A percentile compares a stretch with the other conserved stretches of the same genome.
These are phyloP conservation scores for Lolium perenne DNA, from an alignment of 176 grass and related monocot genomes.

Conservation along the genomic window DNA sequence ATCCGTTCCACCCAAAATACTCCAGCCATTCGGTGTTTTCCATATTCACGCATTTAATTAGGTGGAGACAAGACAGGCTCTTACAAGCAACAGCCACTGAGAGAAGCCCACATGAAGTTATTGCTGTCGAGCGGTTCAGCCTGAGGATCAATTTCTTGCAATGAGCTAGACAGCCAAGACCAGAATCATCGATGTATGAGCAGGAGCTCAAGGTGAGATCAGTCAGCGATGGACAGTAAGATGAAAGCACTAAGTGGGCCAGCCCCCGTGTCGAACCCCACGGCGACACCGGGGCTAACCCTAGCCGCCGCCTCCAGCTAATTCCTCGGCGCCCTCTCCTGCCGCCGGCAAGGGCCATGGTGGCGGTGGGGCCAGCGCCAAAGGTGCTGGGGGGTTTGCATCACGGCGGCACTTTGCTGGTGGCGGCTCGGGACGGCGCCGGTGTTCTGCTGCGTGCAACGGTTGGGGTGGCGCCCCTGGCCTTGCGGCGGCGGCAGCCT, in stretches of 20 bases:
- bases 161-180: slow-evolving; percentile 48
- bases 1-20: slow-evolving; percentile 54
- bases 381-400: no score
- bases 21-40: slow-evolving; percentile 48
- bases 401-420: no score
- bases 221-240: not conserved
- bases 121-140: not conserved
- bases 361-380: no score
- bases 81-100: slow-evolving; percentile 58
- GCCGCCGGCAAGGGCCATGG: no score
- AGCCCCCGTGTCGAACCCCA: no score
- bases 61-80: slow-evolving; percentile 52
- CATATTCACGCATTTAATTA: slow-evolving; percentile 54
- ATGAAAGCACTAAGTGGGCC: slow-evolving; percentile 25
- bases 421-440: no score
- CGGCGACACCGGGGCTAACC: no score
- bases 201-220: slow-evolving; percentile 47
- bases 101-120: slow-evolving; percentile 37
- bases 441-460: no score
- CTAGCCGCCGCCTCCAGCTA: no score
- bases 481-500: no score
- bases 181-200: slow-evolving; percentile 43
- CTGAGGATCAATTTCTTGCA: slow-evolving; percentile 55
- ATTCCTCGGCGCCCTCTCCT: no score
- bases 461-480: no score